Base-by-base conservation (phyloP, 768 basidiomycete species). In the Phylloporus rhodoxanthus region DNA sequence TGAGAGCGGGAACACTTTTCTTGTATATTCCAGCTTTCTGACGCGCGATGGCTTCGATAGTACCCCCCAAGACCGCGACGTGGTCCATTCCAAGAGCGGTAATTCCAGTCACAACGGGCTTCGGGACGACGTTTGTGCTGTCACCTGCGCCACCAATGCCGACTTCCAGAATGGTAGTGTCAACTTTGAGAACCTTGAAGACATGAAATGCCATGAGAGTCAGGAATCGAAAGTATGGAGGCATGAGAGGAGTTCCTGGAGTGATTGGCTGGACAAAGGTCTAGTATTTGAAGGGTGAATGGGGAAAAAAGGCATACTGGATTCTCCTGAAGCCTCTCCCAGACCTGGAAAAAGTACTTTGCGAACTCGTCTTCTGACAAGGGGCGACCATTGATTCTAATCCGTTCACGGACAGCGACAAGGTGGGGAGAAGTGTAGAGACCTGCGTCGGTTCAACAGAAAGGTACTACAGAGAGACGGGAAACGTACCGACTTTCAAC, bases 11-110 rank as follows among this genome's bases (percentile, higher is more conserved):
- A 2, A 89, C 89, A 15, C 79, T 84, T 72, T 81, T 87, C 78
- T 99, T 99, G 70, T 86, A 98, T 45, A 99, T 98, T 2, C 96
- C 96, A 25, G 85, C 91, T 67, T 99, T 99, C 62, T 98, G 95
- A 78, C 81, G 81, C 1, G 94, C 90, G 55, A 99, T 98, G 61
- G 96, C 90, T 29, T 73, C 68, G 4, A 98, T 68, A 0, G 94
- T 96, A 59, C 85, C 85, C 0, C 96, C 96, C 2, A 99, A 75
- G 21, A 96, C 81, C 48, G 76, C 71, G 37, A 88, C 81, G 69
- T 99, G 96, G 61, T 99, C 96, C 55, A 97, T 79, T 1, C 96
- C 96, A 11, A 99, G 75, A 4, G 91, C 78, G 8, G 94, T 89
- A 20, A 98, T 75, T 6, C 93, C 96, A 6, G 94, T 88, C 21